Conservation (phyloP, 179 eudicot genomes). For the Amaranthus tricolor region DNA sequence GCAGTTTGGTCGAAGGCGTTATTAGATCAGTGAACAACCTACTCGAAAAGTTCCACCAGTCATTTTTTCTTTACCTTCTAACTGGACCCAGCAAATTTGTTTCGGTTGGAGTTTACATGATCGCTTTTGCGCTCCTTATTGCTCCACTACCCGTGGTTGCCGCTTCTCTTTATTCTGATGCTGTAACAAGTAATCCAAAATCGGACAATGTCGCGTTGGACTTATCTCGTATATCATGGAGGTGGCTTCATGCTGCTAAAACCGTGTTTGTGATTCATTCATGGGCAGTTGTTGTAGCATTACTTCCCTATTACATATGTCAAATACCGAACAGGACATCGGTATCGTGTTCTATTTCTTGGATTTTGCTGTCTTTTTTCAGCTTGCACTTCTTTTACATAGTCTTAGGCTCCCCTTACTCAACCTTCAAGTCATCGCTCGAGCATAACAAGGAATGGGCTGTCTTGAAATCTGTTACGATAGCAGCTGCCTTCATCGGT, state of each 20-base stretch:
- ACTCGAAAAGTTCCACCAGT: constrained; percentile 97
- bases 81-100: constrained; percentile 84
- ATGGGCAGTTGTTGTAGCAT: constrained; percentile 69
- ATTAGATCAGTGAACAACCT: constrained; percentile 88
- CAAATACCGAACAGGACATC: constrained; percentile 57
- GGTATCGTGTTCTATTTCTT: constrained; percentile 43
- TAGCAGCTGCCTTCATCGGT: constrained; percentile 73
- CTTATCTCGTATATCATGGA: constrained; percentile 53
- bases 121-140: constrained; percentile 77
- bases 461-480: constrained; percentile 66
- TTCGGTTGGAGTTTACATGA: constrained; percentile 99
- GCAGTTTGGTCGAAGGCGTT: constrained; percentile 89
- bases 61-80: constrained; percentile 86
- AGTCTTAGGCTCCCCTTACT: constrained; percentile 48
- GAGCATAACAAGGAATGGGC: constrained; percentile 54
- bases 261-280: constrained; percentile 62
- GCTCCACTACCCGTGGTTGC: constrained; percentile 89
- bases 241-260: constrained; percentile 81
- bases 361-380: constrained; percentile 54
- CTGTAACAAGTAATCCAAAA: constrained; percentile 31
- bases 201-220: constrained; percentile 19
- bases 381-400: constrained; percentile 45
- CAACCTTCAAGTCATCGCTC: constrained; percentile 24
- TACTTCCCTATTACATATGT: constrained; percentile 61
- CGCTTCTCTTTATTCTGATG: constrained; percentile 80